Evolutionary conservation across 352 stramenopile species (phyloP), one percentile per base, ranked within the genome.

Genomic region (Phytophthora brassicae): DNA sequence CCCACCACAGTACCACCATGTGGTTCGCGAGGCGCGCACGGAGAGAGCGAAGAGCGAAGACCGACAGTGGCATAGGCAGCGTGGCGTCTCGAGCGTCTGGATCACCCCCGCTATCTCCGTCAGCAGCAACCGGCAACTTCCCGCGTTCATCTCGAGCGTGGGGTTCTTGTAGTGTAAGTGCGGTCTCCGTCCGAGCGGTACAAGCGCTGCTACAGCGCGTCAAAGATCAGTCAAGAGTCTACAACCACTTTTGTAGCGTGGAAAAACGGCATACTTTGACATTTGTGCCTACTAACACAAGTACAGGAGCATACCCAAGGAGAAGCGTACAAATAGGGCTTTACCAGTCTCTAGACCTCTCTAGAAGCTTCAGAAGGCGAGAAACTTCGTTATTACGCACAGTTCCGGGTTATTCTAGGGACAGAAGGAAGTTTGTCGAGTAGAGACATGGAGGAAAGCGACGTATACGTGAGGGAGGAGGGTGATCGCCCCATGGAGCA

Each of bases 401-500:
- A 53, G 20, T 45, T 45, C 17, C 31, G 17, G 20, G 33, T 62
- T 51, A 1, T 44, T 57, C 29, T 49, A 44, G 22, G 31, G 43
- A 45, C 8, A 7, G 23, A 41, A 52, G 17, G 43, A 9, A 24
- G 4, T 26, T 31, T n/a, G n/a, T 38, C 23, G 44, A 51, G 11
- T 28, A 50, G 36, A 19, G 6, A 31, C 20, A 89, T 91, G 82
- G 74, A 86, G 47, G 79, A 91, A 29, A 72, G 57, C 51, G 82
- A 88, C 60, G 68, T 88, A 59, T 91, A 89, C 73, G 82, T 83
- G 67, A 64, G 77, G 9, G 82, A 91, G 33, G 86, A 90, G 49
- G 79, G 81, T 20, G 84, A 93, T 36, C 84, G 84, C 3, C 81
- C 83, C 6, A 65, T 92, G 52, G 86, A 94, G 66, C 75, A 81